phyloP scores from a whole-genome alignment of 108 stramenopile species.

The Thalassiosira profunda region DNA sequence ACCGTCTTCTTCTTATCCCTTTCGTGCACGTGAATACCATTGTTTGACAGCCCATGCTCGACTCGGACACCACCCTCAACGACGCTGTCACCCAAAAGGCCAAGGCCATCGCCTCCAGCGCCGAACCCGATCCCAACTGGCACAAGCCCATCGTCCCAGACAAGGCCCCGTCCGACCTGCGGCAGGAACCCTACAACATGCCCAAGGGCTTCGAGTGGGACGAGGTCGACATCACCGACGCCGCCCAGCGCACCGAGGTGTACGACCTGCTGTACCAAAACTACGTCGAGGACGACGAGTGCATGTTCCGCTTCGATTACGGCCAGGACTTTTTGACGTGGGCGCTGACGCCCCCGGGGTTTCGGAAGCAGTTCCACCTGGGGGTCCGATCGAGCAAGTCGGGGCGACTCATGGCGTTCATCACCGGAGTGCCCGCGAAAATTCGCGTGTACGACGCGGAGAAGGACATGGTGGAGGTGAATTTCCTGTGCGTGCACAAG shows the following conservation, averaged over 20 bases:
- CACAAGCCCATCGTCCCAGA: conserved; percentile 91
- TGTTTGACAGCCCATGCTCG: conserved; percentile 37
- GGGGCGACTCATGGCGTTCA: conserved; percentile 94
- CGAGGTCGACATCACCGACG: conserved; percentile 79
- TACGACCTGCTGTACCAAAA: conserved; percentile 96
- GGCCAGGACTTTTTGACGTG: conserved; percentile 89
- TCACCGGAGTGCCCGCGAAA: conserved; percentile 94
- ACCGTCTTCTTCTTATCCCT: conserved; percentile 1
- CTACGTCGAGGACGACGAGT: conserved; percentile 99
- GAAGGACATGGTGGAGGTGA: conserved; percentile 93
- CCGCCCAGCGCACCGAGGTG: conserved; percentile 77
- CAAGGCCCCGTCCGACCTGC: conserved; percentile 75
- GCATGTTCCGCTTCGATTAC: conserved; percentile 98
- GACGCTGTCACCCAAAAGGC: conserved; percentile 57
- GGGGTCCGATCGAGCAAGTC: conserved; percentile 88
- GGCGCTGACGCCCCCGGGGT: conserved; percentile 97
- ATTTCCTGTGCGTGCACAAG: conserved; percentile 99
- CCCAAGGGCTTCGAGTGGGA: conserved; percentile 97
- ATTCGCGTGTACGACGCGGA: conserved; percentile 61
- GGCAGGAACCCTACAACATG: conserved; percentile 95
- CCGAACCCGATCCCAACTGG: conserved; percentile 12
- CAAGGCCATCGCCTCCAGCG: conserved; percentile 31
- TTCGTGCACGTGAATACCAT: neutral
- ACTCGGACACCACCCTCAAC: conserved; percentile 2
- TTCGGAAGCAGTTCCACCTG: conserved; percentile 78